These are phyloP conservation scores for Pochonia chlamydosporia DNA, from an alignment of 2,329 filamentous ascomycete genomes.

Conservation along the genomic window DNA sequence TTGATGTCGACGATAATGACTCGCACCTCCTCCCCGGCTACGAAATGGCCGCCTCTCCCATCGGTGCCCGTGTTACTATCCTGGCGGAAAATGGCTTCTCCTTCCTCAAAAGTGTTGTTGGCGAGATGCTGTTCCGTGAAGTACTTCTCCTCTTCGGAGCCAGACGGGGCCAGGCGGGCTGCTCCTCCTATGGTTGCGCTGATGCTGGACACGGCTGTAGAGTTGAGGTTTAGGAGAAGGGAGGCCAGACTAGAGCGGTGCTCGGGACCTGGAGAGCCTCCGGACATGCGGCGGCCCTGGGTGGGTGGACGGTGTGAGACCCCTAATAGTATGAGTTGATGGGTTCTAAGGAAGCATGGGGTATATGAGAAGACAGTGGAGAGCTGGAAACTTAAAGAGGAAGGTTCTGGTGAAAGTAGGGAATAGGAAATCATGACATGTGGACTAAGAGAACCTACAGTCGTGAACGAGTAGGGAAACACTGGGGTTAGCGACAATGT, in stretches of 20 bases:
- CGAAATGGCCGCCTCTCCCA: conserved; percentile 58
- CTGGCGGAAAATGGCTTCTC: conserved; percentile 24
- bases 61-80: conserved; percentile 37
- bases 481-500: conserved; percentile 76
- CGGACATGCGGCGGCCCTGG: conserved; percentile 51
- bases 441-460: conserved; percentile 39
- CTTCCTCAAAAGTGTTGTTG: conserved; percentile 80
- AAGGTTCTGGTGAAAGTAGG: no score
- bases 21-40: conserved; percentile 75
- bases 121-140: conserved; percentile 79
- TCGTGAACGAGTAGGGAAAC: conserved; percentile 96
- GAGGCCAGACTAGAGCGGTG: conserved; percentile 71
- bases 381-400: no score
- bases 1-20: conserved; percentile 82
- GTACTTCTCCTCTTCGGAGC: conserved; percentile 77
- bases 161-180: conserved; percentile 65
- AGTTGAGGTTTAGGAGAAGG: conserved; percentile 86
- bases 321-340: conserved; percentile 41
- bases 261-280: conserved; percentile 58
- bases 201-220: conserved; percentile 79
- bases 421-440: no score
- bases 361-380: neutral
- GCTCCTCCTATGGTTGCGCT: conserved; percentile 90
- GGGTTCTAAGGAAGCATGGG: neutral
- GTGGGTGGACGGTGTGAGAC: conserved; percentile 86